phyloP scores from a whole-genome alignment of 805 yeast genomes.

The Sugiyamaella marilandica region DNA sequence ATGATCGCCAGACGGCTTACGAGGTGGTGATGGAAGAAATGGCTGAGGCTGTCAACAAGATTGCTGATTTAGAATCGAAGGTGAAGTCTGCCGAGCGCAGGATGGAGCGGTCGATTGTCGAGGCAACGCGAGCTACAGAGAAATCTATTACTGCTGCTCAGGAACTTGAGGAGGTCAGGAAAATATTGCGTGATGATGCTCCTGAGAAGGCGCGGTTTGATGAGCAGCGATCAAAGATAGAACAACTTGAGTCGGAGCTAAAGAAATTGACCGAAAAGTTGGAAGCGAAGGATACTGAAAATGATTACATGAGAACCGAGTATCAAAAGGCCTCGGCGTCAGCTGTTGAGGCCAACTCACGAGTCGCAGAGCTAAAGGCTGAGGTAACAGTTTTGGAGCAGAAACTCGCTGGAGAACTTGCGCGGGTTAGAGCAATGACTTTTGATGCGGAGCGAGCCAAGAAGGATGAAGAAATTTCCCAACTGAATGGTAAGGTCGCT shows the following conservation, averaged over 20 bases:
- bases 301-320: constrained; percentile 44
- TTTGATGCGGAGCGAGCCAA: constrained; percentile 29
- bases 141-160: constrained; percentile 29
- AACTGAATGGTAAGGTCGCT: constrained; percentile 26
- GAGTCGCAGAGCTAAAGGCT: constrained; percentile 27
- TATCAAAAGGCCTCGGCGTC: constrained; percentile 29
- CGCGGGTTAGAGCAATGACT: constrained; percentile 24
- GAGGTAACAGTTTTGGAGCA: constrained; percentile 22
- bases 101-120: constrained; percentile 23
- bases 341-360: constrained; percentile 27
- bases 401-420: constrained; percentile 26
- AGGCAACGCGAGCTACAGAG: constrained; percentile 21
- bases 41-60: constrained; percentile 43
- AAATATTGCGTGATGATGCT: constrained; percentile 23
- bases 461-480: constrained; percentile 26
- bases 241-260: constrained; percentile 45
- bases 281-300: constrained; percentile 51
- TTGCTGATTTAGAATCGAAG: constrained; percentile 33
- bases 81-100: constrained; percentile 24
- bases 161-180: constrained; percentile 29
- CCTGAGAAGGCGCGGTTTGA: constrained; percentile 28
- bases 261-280: constrained; percentile 40
- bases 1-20: constrained; percentile 40
- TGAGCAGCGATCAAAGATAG: constrained; percentile 39
- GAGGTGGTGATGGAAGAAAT: constrained; percentile 43